Evolutionary conservation across 805 yeast genomes (phyloP), one percentile per base, ranked within the genome.

Genomic region (Starmerella asiatica): DNA sequence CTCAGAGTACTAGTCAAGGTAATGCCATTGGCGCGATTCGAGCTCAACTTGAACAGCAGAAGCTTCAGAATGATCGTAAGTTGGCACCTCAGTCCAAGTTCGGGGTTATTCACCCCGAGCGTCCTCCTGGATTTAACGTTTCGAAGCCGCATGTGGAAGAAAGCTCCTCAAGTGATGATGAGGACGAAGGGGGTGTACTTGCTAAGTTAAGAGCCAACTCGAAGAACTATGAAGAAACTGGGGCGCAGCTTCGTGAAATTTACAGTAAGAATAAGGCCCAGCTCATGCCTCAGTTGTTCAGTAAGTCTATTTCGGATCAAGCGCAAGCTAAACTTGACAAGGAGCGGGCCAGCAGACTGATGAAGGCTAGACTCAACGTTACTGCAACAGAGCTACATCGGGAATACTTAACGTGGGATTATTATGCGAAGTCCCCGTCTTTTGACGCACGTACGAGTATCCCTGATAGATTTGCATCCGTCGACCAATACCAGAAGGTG

Each of bases 341-440:
- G 37, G 74, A 73, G 49, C 57, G 63, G 27, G 88, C 77, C 29
- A 86, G 79, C 55, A 79, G 79, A 44, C 63, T 76, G 39, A 82
- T 84, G 86, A 71, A 93, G 48, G 64, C 70, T 47, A 69, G 97
- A 48, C 63, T 88, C 39, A 76, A 79, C 52, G 85, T 85, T 11
- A 82, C 79, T 52, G 59, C 84, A 55, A 75, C 71, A 43, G 85
- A 93, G 2, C 64, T 93, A 5, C 84, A 88, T 55, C 62, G 64
- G 15, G 68, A 68, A 5, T 67, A 91, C 6, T 62, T 91, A 42
- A 63, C 66, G 32, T 91, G 98, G 98, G 72, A 80, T 34, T 88
- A 73, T 51, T 72, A 65, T 32, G 79, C 71, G 3, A 72, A 61
- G 42, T 93, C 93, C 0, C 43, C 54, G 0, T 58, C 58, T 2